Evolutionary conservation across 352 stramenopile species (phyloP).

Genomic region (Plasmopara halstedii): DNA sequence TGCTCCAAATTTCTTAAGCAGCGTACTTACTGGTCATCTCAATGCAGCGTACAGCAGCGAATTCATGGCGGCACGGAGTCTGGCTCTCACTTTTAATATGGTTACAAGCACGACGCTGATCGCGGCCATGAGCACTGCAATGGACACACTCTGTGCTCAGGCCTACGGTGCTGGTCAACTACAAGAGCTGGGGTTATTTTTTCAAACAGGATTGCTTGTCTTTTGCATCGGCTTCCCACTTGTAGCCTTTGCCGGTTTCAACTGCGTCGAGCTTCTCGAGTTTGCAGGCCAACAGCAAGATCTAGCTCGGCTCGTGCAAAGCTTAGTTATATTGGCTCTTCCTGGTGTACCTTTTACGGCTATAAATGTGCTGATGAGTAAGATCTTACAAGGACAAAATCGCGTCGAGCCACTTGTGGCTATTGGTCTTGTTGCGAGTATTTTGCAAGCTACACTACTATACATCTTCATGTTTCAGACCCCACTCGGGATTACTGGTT

Average conservation of each 20-base stretch:
- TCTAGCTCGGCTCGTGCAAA: slow-evolving; percentile 57
- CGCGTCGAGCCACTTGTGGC: slow-evolving; percentile 80
- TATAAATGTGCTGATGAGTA: slow-evolving; percentile 72
- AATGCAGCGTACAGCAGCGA: slow-evolving; percentile 52
- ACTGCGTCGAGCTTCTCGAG: slow-evolving; percentile 71
- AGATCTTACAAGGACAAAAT: slow-evolving; percentile 81
- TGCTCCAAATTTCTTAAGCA: slow-evolving; percentile 51
- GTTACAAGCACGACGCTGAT: slow-evolving; percentile 76
- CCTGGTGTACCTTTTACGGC: slow-evolving; percentile 68
- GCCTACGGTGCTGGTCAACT: slow-evolving; percentile 81
- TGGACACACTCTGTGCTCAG: slow-evolving; percentile 85
- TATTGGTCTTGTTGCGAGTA: slow-evolving; percentile 59
- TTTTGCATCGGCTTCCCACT: slow-evolving; percentile 55
- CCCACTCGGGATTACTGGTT: slow-evolving; percentile 61
- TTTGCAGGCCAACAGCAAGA: slow-evolving; percentile 55
- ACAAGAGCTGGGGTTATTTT: slow-evolving; percentile 80
- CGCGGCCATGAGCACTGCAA: slow-evolving; percentile 76
- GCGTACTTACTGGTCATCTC: slow-evolving; percentile 64
- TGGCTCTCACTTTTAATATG: slow-evolving; percentile 79
- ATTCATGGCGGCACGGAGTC: slow-evolving; percentile 66
- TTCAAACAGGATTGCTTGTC: slow-evolving; percentile 73
- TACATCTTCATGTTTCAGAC: slow-evolving; percentile 87
- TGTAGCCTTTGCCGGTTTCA: slow-evolving; percentile 57
- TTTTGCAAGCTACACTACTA: slow-evolving; percentile 71
- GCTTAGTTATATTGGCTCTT: slow-evolving; percentile 61